Evolutionary conservation across 768 basidiomycete species (phyloP).

Genomic region (Cyathus striatus): DNA sequence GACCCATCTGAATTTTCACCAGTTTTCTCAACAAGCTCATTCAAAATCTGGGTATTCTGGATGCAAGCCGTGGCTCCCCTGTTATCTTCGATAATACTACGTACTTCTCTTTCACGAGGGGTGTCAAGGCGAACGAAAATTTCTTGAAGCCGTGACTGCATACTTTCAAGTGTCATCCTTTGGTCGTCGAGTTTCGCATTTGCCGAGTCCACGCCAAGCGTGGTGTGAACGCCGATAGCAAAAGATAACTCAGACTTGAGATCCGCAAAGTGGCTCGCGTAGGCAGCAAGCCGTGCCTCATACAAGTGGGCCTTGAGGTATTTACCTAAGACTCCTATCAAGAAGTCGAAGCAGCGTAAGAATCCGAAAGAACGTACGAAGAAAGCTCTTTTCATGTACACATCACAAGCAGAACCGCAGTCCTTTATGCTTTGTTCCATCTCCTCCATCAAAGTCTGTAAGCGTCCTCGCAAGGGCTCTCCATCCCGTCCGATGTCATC

Average conservation of each 20-base stretch:
- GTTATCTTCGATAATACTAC: constrained; percentile 23
- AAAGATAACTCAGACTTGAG: constrained; percentile 23
- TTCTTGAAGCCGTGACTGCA: constrained; percentile 18
- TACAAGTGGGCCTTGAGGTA: constrained; percentile 23
- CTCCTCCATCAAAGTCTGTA: constrained; percentile 17
- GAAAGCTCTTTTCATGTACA: constrained; percentile 33
- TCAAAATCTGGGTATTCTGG: constrained; percentile 21
- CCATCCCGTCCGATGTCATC: constrained; percentile 24
- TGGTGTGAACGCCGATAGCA: constrained; percentile 25
- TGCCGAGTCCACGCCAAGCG: constrained; percentile 20
- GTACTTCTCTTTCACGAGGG: constrained; percentile 25
- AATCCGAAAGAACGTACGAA: background rate
- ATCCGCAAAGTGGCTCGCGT: constrained; percentile 20
- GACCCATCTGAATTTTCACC: constrained; percentile 10
- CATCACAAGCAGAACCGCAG: constrained; percentile 40
- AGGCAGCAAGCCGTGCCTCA: constrained; percentile 24
- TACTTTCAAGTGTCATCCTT: constrained; percentile 9
- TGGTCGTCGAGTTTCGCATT: constrained; percentile 18
- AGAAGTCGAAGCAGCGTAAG: background rate
- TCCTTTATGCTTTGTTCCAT: constrained; percentile 36
- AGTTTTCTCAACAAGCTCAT: constrained; percentile 15
- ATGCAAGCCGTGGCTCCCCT: constrained; percentile 25
- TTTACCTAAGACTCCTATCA: constrained; percentile 15
- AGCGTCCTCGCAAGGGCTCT: constrained; percentile 19
- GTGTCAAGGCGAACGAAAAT: constrained; percentile 25